Conservation (phyloP, 768 basidiomycete species). For the Boletus pseudo-olivaceus region DNA sequence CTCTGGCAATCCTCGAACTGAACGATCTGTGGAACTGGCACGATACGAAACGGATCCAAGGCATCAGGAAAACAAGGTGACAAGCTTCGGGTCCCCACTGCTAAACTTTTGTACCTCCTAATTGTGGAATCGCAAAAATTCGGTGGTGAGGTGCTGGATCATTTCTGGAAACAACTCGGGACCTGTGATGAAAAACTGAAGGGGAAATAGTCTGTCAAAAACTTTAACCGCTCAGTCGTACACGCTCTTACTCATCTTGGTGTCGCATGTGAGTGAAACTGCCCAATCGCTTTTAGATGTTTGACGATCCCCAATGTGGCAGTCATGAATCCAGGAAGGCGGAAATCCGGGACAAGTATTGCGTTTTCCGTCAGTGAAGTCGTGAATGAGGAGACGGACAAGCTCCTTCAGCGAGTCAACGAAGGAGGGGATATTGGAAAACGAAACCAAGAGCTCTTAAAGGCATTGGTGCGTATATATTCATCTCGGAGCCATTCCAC, state of each 20-base stretch:
- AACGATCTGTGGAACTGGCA: no score
- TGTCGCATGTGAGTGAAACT: no score
- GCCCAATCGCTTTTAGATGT: no score
- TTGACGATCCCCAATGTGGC: no score
- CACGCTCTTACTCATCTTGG: not conserved
- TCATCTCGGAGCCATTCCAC: not conserved
- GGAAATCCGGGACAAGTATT: not conserved
- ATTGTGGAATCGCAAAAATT: no score
- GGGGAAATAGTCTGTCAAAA: not conserved
- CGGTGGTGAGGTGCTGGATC: no score
- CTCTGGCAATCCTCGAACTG: no score
- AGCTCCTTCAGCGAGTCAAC: not conserved
- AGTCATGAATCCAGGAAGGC: no score
- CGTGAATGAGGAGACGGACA: not conserved
- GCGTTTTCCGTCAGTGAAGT: not conserved
- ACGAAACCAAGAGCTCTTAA: not conserved
- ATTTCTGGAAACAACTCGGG: not conserved
- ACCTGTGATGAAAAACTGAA: not conserved
- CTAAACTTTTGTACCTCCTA: no score
- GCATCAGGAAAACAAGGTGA: no score
- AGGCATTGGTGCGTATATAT: conserved; percentile 5
- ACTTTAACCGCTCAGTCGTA: not conserved
- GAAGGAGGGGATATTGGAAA: not conserved
- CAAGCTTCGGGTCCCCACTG: no score
- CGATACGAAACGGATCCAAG: no score